Conservation (phyloP, 106 monocot genomes). For the Allium fistulosum region DNA sequence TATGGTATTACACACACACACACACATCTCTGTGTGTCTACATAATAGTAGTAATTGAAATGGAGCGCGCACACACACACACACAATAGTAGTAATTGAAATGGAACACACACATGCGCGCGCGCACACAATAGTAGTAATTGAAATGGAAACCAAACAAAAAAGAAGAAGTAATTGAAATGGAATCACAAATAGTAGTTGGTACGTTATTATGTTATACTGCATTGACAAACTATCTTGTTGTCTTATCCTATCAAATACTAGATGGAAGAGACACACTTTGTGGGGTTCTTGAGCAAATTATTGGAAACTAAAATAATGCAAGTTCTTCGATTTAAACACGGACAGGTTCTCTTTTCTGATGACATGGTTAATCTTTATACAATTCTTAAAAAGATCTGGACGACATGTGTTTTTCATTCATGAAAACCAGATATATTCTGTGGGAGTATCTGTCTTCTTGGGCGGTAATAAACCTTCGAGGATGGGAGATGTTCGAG, state of each 20-base stretch:
- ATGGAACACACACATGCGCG: no score
- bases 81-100: no score
- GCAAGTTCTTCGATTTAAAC: constrained; percentile 97
- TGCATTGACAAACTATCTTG: neutral
- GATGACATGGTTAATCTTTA: neutral
- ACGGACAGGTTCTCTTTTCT: constrained; percentile 71
- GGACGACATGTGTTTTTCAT: neutral
- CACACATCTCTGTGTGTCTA: no score
- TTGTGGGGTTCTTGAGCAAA: constrained; percentile 88
- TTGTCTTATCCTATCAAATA: constrained; percentile 12
- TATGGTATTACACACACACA: constrained; percentile 35
- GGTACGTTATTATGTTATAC: neutral
- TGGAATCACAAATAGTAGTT: neutral
- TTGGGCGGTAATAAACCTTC: constrained; percentile 99
- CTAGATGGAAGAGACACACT: constrained; percentile 15
- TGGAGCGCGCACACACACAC: no score
- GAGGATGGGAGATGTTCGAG: constrained; percentile 87
- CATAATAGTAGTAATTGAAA: neutral
- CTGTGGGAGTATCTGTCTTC: constrained; percentile 90
- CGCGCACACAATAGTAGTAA: no score
- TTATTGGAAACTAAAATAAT: constrained; percentile 94
- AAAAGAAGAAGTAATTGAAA: neutral
- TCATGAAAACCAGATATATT: constrained; percentile 62
- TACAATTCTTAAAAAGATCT: neutral
- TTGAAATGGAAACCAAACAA: no score